Conservation (phyloP, 495 filamentous ascomycete species). For the Podospora sp. region DNA sequence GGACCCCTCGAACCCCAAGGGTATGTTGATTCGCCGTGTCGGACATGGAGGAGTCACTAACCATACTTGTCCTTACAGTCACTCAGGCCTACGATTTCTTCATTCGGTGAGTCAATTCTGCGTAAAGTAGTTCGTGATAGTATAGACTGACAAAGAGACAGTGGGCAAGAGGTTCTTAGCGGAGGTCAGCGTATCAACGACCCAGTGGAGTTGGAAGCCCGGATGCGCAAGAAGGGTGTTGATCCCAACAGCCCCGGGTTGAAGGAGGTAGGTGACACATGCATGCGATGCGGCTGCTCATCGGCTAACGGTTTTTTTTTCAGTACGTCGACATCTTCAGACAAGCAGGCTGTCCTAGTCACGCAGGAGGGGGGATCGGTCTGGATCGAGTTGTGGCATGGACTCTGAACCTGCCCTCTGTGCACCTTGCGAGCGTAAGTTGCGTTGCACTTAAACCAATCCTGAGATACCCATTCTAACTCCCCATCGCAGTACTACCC, state of each 20-base stretch:
- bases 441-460: no score
- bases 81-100: no score
- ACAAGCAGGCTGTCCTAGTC: conserved; percentile 32
- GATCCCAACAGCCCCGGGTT: conserved; percentile 74
- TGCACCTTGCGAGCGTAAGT: conserved; percentile 76
- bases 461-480: no score
- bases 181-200: conserved; percentile 65
- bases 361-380: not conserved
- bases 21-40: conserved; percentile 38
- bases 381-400: conserved; percentile 88
- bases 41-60: conserved; percentile 49
- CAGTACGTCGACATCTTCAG: conserved; percentile 72
- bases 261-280: conserved; percentile 58
- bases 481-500: conserved; percentile 77
- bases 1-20: conserved; percentile 63
- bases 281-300: no score
- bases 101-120: no score
- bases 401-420: conserved; percentile 80
- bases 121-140: not conserved
- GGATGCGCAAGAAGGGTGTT: conserved; percentile 72
- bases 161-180: not conserved
- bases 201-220: conserved; percentile 65
- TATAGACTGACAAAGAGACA: not conserved
- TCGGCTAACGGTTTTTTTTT: not conserved
- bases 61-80: conserved; percentile 13